A percentile compares a stretch with the other conserved stretches of the same genome.
phyloP scores from a whole-genome alignment of 768 basidiomycete species.

The Dacryopinax primogenitus region DNA sequence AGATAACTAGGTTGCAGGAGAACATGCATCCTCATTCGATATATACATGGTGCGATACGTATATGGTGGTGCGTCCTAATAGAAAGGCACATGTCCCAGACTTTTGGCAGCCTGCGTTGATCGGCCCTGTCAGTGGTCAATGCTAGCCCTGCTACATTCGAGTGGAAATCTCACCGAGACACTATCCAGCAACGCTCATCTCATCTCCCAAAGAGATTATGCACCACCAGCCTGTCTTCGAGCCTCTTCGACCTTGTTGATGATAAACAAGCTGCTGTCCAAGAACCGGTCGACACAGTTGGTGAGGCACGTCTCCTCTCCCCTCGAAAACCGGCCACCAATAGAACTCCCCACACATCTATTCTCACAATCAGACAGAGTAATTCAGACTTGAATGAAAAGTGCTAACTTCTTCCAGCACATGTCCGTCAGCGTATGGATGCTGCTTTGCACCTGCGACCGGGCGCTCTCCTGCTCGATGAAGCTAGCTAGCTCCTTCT shows the following conservation, averaged over 20 bases:
- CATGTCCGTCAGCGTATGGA: slow-evolving; percentile 67
- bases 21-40: too few relatives aligned
- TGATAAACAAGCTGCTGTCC: slow-evolving; percentile 72
- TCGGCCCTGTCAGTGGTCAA: too few relatives aligned
- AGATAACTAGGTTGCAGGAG: too few relatives aligned
- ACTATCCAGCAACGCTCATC: too few relatives aligned
- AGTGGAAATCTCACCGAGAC: too few relatives aligned
- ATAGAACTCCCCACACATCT: slow-evolving; percentile 76
- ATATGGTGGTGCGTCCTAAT: too few relatives aligned
- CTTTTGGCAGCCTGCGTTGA: too few relatives aligned
- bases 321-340: slow-evolving; percentile 60
- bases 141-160: too few relatives aligned
- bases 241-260: slow-evolving; percentile 42
- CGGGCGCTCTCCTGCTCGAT: slow-evolving; percentile 73
- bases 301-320: slow-evolving; percentile 67
- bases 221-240: slow-evolving; percentile 9
- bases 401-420: slow-evolving; percentile 99
- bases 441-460: slow-evolving; percentile 48
- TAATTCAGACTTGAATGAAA: too few relatives aligned
- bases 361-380: too few relatives aligned
- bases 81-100: too few relatives aligned
- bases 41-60: too few relatives aligned
- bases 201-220: not conserved
- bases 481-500: slow-evolving; percentile 76
- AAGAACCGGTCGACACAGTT: slow-evolving; percentile 91